A percentile compares a stretch with the other conserved stretches of the same genome.
These are phyloP conservation scores for Tulasnella sp. DNA, from an alignment of 768 basidiomycete species.

Conservation along the genomic window DNA sequence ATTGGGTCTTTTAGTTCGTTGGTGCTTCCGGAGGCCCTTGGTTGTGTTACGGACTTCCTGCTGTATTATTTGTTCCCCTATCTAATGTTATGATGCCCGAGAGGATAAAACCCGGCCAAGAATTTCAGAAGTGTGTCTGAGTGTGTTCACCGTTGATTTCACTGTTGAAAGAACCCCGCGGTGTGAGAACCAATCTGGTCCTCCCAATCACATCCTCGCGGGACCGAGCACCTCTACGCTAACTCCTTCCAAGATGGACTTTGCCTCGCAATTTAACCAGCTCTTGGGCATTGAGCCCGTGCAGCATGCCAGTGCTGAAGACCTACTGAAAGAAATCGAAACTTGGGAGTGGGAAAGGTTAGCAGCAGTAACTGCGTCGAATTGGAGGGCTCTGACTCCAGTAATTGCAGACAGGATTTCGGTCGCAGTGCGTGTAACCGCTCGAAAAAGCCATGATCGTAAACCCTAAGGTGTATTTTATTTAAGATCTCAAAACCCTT, in stretches of 20 bases:
- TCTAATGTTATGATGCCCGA: slow-evolving; percentile 7
- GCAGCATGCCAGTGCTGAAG: not conserved
- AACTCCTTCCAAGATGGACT: not conserved
- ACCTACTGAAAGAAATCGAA: not conserved
- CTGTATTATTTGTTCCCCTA: not conserved
- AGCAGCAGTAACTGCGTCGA: not conserved
- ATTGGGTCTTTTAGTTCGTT: not conserved
- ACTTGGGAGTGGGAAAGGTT: not conserved
- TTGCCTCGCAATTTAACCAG: not conserved
- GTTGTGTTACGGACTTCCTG: not conserved
- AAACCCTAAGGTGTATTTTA: not conserved
- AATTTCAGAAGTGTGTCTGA: not conserved
- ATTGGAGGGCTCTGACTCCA: not conserved
- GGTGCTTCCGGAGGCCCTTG: not conserved
- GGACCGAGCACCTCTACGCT: not conserved
- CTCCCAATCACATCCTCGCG: not conserved
- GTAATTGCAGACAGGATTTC: not conserved
- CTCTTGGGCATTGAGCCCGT: not conserved
- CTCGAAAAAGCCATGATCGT: not conserved
- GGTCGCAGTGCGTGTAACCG: not conserved
- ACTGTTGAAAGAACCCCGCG: not conserved
- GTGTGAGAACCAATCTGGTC: not conserved
- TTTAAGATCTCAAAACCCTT: not conserved
- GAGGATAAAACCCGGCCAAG: not conserved
- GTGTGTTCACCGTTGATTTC: not conserved